Evolutionary conservation across 495 filamentous ascomycete genomes (phyloP).

Genomic region (Darksidea phi): DNA sequence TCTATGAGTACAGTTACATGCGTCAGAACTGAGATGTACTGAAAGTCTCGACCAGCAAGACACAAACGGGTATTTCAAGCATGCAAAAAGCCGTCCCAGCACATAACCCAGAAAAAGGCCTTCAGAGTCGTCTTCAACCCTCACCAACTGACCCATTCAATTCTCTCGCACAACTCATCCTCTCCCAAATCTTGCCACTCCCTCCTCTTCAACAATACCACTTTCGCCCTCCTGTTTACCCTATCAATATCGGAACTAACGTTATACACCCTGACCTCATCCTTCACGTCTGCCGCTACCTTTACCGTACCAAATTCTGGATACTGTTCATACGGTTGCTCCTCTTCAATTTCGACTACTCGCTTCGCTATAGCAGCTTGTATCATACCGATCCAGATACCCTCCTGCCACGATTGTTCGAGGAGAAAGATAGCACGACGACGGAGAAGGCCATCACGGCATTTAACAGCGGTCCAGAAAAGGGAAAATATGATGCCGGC

Average conservation of each 20-base stretch:
- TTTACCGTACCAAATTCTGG: constrained; percentile 14
- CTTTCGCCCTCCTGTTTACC: constrained; percentile 4
- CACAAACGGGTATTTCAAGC: too few relatives aligned
- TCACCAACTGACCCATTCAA: constrained; percentile 27
- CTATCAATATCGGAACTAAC: constrained; percentile 19
- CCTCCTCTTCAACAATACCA: constrained; percentile 3
- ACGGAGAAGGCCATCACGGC: constrained; percentile 21
- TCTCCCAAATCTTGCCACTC: neutral
- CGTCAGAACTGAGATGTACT: too few relatives aligned
- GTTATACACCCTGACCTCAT: constrained; percentile 19
- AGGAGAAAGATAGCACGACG: constrained; percentile 18
- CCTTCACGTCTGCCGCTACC: constrained; percentile 14
- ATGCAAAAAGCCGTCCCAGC: too few relatives aligned
- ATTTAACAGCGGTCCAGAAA: constrained; percentile 19
- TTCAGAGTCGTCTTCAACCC: too few relatives aligned
- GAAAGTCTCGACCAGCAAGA: too few relatives aligned
- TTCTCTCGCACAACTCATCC: constrained; percentile 18
- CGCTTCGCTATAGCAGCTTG: constrained; percentile 22
- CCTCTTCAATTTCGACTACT: constrained; percentile 28
- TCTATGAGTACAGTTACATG: too few relatives aligned
- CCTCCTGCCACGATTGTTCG: constrained; percentile 18
- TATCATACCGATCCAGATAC: constrained; percentile 22
- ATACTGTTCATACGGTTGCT: constrained; percentile 5
- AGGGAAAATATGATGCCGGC: constrained; percentile 25
- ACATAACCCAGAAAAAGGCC: too few relatives aligned